Evolutionary conservation across 2,329 filamentous ascomycete genomes (phyloP), one percentile per base, ranked within the genome.

Genomic region (Ceratocystis colombiana): DNA sequence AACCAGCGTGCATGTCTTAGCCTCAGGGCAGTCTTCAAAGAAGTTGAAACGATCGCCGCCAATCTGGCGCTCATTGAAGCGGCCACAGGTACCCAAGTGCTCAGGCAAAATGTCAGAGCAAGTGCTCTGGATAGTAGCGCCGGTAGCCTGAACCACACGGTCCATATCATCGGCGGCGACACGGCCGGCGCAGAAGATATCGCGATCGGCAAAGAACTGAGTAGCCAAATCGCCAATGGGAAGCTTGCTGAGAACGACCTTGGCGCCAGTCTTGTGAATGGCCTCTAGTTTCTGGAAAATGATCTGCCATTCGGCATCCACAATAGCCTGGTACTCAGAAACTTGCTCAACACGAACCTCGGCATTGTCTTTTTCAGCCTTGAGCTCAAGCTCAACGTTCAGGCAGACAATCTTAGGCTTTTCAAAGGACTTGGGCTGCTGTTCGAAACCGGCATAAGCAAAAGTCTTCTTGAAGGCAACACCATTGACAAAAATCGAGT

Each of bases 391-490:
- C 79, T 99, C 94, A 71, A 99, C 94, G 76, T 97, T 99, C 72
- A 99, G 79, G 78, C 93, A 97, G 69, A 96, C 89, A 71, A 99
- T 96, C 82, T 95, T 96, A 69, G 94, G 94, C 77, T 96, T 85
- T 74, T 83, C 86, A 81, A 99, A 97, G 6, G 84, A 87, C 79
- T 99, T 99, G 71, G 94, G 94, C 79, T 99, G 94, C 79, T 99
- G 94, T 79, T 99, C 94, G 78, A 99, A 99, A 74, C 94, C 94
- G 72, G 94, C 94, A 75, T 99, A 99, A 64, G 93, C 92, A 77
- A 99, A 99, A 4, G 94, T 99, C 85, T 99, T 99, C 82, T 97
- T 97, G 83, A 99, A 99, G 45, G 94, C 93, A 69, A 99, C 94
- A 74, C 94, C 94, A 76, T 97, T 94, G 74, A 99, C 88, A 77